These are phyloP conservation scores for Penicillium canescens DNA, from an alignment of 495 filamentous ascomycete species.

Conservation along the genomic window DNA sequence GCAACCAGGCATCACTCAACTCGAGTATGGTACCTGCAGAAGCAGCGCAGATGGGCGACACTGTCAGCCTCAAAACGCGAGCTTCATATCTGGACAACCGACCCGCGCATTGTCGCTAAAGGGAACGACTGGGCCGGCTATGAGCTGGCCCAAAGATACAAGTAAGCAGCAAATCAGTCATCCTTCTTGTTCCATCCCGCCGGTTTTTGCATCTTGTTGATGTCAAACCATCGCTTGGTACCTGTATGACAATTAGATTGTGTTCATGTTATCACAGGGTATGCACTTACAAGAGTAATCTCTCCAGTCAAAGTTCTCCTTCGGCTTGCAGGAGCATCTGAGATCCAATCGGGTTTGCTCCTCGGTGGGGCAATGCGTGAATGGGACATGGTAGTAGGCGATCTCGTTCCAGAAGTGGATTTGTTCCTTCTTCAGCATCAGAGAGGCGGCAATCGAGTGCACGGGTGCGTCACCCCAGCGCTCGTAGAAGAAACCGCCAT, in stretches of 20 bases:
- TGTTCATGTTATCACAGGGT: background rate
- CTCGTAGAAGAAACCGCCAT: constrained; percentile 92
- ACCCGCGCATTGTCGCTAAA: constrained; percentile 24
- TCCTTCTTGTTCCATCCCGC: constrained; percentile 70
- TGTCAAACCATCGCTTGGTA: constrained; percentile 80
- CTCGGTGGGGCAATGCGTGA: constrained; percentile 93
- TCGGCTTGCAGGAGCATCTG: constrained; percentile 92
- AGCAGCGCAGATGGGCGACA: constrained; percentile 8
- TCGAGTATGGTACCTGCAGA: constrained; percentile 5
- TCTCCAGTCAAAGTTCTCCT: constrained; percentile 99
- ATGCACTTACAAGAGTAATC: constrained; percentile 81
- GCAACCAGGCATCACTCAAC: background rate
- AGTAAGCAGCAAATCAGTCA: constrained; percentile 42
- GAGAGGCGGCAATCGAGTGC: constrained; percentile 87
- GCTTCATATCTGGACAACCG: constrained; percentile 19
- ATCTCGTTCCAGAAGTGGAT: constrained; percentile 99
- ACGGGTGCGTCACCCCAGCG: constrained; percentile 91
- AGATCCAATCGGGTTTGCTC: constrained; percentile 77
- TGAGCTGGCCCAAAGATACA: constrained; percentile 15
- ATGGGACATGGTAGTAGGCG: constrained; percentile 97
- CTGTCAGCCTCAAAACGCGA: constrained; percentile 9
- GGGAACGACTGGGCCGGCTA: constrained; percentile 18
- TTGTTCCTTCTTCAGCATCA: constrained; percentile 86
- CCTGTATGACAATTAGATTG: constrained; percentile 41
- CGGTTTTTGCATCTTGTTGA: constrained; percentile 77